Evolutionary conservation across 352 stramenopile species (phyloP), one percentile per base, ranked within the genome.

Genomic region (Elongisporangium anandrum): DNA sequence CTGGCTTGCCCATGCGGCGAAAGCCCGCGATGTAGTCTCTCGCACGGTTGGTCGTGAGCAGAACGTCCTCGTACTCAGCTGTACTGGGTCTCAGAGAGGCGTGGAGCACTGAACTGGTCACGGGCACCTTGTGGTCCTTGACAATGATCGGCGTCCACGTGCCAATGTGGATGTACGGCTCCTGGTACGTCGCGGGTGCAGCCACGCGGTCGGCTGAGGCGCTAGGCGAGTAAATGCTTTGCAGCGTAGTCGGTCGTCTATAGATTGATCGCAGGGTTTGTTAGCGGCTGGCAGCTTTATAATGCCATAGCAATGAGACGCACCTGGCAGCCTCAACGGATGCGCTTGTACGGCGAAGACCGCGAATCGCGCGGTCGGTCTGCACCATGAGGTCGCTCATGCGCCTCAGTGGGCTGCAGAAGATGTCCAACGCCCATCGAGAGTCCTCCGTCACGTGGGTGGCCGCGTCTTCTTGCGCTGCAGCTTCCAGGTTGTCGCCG

Each of bases 371-470:
- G 47, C 75, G 60, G 54, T 90, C 81, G 0, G 75, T 88, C 49
- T 88, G 81, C 24, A 87, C 56, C 16, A 70, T 73, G 10, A 87
- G 63, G 39, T 87, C 72, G 24, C 66, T 80, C 54, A 69, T 66
- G 52, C 73, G 70, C 34, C 72, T 69, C 47, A 89, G 75, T n/a
- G 78, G 66, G 49, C 69, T 67, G 53, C 69, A 72, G 56, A 92
- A 90, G 57, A 92, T 92, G 49, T 89, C 83, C 39, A 92, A 73
- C 21, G 90, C 83, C 79, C 79, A 90, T n/a, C 76, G 79, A 50
- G 80, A 88, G 8, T 84, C 71, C 0, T 64, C 15, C 3, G 60
- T 45, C 1, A 87, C 24, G 2, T 78, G 59, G n/a, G 41, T 61
- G 7, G 19, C 34, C 5, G 77, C 56, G 13, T 70, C 52, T 3